phyloP scores from a whole-genome alignment of 1,284 basidiomycete genomes.

The Naganishia sp. region DNA sequence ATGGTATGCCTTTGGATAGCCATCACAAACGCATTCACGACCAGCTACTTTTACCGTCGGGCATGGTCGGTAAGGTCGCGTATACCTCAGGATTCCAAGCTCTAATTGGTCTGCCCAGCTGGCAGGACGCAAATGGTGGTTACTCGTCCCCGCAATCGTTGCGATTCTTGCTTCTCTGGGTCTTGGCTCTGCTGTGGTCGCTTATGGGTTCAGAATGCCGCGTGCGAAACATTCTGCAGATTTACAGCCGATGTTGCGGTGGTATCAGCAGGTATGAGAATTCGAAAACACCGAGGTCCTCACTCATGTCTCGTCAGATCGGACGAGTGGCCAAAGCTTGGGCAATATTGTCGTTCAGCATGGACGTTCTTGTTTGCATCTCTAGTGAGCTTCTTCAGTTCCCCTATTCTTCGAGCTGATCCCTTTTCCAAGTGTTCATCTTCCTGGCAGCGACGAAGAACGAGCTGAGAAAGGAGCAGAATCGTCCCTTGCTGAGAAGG shows the following conservation, averaged over 20 bases:
- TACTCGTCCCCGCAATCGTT: slow-evolving; percentile 5
- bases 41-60: slow-evolving; percentile 18
- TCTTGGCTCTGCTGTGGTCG: slow-evolving; percentile 8
- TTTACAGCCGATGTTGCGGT: not conserved
- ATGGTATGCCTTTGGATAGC: slow-evolving; percentile 22
- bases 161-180: slow-evolving; percentile 16
- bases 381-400: slow-evolving; percentile 6
- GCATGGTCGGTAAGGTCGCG: slow-evolving; percentile 12
- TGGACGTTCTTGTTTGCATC: slow-evolving; percentile 18
- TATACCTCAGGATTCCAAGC: too few species aligned
- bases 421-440: not conserved
- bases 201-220: slow-evolving; percentile 13
- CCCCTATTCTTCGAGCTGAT: not conserved
- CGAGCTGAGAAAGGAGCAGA: slow-evolving; percentile 15
- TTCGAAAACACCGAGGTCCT: not conserved
- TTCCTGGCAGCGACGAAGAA: slow-evolving; percentile 12
- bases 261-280: slow-evolving; percentile 8
- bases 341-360: slow-evolving; percentile 16
- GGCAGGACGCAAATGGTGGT: slow-evolving; percentile 20
- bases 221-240: not conserved
- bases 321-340: slow-evolving; percentile 23
- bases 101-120: not conserved
- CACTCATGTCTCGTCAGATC: not conserved
- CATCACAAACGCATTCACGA: slow-evolving; percentile 16
- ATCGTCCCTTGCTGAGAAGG: slow-evolving; percentile 3